These are phyloP conservation scores for Juglanconis sp. DNA, from an alignment of 2,329 filamentous ascomycete genomes.

Conservation along the genomic window DNA sequence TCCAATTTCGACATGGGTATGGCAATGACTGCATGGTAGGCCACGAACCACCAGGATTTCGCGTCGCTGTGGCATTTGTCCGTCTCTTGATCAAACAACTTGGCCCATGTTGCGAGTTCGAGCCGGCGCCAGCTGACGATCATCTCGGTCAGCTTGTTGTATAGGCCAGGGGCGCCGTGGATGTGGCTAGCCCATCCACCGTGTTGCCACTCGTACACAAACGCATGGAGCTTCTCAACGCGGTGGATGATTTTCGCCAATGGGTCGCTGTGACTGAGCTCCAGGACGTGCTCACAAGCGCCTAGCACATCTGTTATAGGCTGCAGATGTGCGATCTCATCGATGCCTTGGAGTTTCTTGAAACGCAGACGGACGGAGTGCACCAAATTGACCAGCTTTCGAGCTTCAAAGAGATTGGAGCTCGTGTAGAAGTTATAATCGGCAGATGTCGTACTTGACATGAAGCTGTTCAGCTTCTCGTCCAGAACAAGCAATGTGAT, in stretches of 20 bases:
- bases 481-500: slow-evolving; percentile 64
- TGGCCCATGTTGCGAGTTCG: slow-evolving; percentile 89
- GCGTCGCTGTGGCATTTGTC: slow-evolving; percentile 74
- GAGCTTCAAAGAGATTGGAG: slow-evolving; percentile 71
- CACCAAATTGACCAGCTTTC: slow-evolving; percentile 68
- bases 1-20: slow-evolving; percentile 66
- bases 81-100: slow-evolving; percentile 79
- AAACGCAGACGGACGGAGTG: slow-evolving; percentile 71
- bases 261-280: slow-evolving; percentile 75
- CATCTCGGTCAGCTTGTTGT: slow-evolving; percentile 74
- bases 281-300: slow-evolving; percentile 71
- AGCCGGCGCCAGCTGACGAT: slow-evolving; percentile 88
- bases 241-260: slow-evolving; percentile 82
- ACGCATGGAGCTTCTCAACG: slow-evolving; percentile 80
- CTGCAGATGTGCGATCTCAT: slow-evolving; percentile 70
- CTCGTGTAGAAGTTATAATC: slow-evolving; percentile 89
- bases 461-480: slow-evolving; percentile 53
- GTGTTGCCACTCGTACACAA: slow-evolving; percentile 90
- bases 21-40: slow-evolving; percentile 83
- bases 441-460: slow-evolving; percentile 31
- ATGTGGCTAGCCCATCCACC: slow-evolving; percentile 79
- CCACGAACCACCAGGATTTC: slow-evolving; percentile 92
- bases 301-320: slow-evolving; percentile 73
- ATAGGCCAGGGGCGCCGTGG: slow-evolving; percentile 66
- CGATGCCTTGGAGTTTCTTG: slow-evolving; percentile 61